Percentiles rank a stretch among this genome's conserved stretches.
phyloP scores from a whole-genome alignment of 2,329 filamentous ascomycete genomes.

The Atkinsonella texensis region DNA sequence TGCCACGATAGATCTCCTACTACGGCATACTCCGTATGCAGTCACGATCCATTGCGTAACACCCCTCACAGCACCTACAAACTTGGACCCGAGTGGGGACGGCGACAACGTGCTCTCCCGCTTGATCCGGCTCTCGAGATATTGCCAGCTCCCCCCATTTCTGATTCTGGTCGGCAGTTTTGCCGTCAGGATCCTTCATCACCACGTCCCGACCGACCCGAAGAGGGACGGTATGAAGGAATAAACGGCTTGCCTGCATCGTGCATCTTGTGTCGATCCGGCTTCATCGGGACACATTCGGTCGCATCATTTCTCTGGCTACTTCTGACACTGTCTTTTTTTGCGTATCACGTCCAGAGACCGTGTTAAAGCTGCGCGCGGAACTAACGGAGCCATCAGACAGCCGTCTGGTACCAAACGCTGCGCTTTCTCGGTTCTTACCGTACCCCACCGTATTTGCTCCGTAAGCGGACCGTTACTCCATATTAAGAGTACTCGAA shows the following conservation, averaged over 20 bases:
- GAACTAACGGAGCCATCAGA: neutral
- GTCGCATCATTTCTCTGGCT: too few species aligned
- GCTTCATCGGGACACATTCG: too few species aligned
- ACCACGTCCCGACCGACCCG: too few species aligned
- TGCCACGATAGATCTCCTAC: slow-evolving; percentile 3
- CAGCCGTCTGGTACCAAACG: neutral
- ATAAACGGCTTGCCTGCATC: too few species aligned
- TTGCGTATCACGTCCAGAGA: too few species aligned
- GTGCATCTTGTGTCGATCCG: too few species aligned
- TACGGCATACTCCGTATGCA: neutral
- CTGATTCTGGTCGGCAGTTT: neutral
- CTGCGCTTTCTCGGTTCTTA: neutral
- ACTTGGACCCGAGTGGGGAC: neutral
- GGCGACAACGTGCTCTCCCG: neutral
- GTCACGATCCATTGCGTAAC: slow-evolving; percentile 1
- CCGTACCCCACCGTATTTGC: neutral
- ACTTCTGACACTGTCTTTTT: too few species aligned
- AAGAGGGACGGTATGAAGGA: too few species aligned
- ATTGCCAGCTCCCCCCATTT: too few species aligned
- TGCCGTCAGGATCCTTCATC: neutral
- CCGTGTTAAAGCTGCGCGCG: neutral
- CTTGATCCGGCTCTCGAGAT: too few species aligned
- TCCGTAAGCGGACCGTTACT: neutral
- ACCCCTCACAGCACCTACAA: neutral
- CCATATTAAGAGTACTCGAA: neutral